Base-by-base conservation (phyloP, 768 basidiomycete genomes). In the Boletus speciosus region DNA sequence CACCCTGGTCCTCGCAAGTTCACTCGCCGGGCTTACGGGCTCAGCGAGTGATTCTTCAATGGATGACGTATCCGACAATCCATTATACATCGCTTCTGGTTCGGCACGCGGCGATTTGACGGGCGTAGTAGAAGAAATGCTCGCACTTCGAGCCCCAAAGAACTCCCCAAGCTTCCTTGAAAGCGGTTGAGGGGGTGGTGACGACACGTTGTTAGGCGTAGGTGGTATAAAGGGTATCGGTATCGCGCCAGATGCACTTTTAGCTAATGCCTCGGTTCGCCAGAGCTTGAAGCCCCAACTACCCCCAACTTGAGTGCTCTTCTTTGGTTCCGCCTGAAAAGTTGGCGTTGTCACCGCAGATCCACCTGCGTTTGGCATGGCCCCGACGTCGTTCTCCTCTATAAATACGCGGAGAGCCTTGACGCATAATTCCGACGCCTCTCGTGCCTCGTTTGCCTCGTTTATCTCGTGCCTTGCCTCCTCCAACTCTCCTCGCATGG, bases 351-450 rank as follows among this genome's bases (percentile, higher is more conserved):
- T 49, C 48, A 54, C 19, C 40, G 62, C 37, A 39, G 65, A 58
- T 47, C 58, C 61, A 47, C 56, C 16, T 12, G 37, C 39, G 39
- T 51, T 57, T 16, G 65, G 35, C 14, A 59, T 54, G 29, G 61
- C 61, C 9, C 87, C 87, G 46, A 88, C 76, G 52, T 83, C 82
- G 66, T 86, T 83, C 59, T 90, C 84, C 21, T 81, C 82, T 59
- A 92, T 91, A 66, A 88, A 98, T 53, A 84, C 86, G 36, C 93
- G 79, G 40, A 98, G 74, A 0, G 88, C 90, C 51, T 81, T 84
- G 59, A 90, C 83, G 66, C 92, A 94, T 1, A 81, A 81, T 60
- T 98, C 93, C 35, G 88, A 90, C 4, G 95, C 95, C 64, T 92
- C 85, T 45, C 84, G 78, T 3, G 90, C 92, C 70, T 98, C 95